Percentiles rank a stretch among this genome's conserved stretches.
Evolutionary conservation across 805 yeast genomes (phyloP).

Genomic region (Saccharomycopsis sp.): DNA sequence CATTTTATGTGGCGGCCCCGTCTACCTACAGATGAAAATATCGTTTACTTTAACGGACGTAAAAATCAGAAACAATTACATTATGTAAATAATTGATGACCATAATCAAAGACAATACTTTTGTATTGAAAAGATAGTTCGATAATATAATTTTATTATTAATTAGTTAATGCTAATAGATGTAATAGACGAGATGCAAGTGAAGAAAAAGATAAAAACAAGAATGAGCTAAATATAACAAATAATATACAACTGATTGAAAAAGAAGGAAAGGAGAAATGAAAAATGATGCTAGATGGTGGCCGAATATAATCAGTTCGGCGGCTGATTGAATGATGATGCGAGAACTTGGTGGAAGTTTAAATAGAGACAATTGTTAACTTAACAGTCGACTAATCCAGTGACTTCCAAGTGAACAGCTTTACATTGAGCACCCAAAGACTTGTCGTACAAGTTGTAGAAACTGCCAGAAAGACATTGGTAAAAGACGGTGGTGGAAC

Average conservation of each 20-base stretch:
- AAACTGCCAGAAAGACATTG: constrained; percentile 71
- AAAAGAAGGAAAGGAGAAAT: background rate
- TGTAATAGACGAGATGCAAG: background rate
- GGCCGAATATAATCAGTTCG: too few relatives aligned
- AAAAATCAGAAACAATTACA: too few relatives aligned
- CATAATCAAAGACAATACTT: too few relatives aligned
- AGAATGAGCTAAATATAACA: background rate
- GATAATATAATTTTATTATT: background rate
- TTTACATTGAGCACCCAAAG: constrained; percentile 54
- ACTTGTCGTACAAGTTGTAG: constrained; percentile 70
- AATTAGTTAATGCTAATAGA: background rate
- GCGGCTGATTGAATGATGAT: too few relatives aligned
- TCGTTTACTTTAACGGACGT: too few relatives aligned
- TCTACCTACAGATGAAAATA: too few relatives aligned
- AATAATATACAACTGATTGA: background rate
- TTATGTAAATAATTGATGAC: too few relatives aligned
- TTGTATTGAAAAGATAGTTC: too few relatives aligned
- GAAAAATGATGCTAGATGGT: background rate
- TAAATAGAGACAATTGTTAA: background rate
- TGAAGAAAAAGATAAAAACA: background rate
- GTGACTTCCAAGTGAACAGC: constrained; percentile 56
- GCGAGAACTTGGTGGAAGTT: background rate
- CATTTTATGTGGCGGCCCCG: too few relatives aligned
- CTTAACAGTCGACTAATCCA: constrained; percentile 49
- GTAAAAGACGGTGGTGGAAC: constrained; percentile 55